A percentile compares a stretch with the other conserved stretches of the same genome.
These are phyloP conservation scores for Metarhizium robertsii DNA, from an alignment of 2,329 filamentous ascomycete species.

Conservation along the genomic window DNA sequence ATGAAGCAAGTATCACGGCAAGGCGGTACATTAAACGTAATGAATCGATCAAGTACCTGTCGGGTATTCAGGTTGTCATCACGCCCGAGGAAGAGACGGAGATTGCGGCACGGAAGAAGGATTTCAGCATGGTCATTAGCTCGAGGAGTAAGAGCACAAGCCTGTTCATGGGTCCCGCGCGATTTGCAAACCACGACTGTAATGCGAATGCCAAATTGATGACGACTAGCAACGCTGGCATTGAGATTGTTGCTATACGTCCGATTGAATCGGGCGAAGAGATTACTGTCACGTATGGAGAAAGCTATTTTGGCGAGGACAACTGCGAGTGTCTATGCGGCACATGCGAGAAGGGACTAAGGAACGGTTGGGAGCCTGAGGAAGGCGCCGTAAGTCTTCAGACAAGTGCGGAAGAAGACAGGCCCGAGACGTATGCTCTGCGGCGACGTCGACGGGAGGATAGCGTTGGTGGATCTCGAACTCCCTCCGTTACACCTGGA, in stretches of 20 bases:
- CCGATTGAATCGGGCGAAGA: constrained; percentile 84
- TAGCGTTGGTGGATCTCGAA: constrained; percentile 41
- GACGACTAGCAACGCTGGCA: constrained; percentile 75
- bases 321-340: constrained; percentile 92
- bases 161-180: constrained; percentile 86
- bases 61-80: constrained; percentile 85
- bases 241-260: constrained; percentile 78
- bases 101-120: constrained; percentile 72
- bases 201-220: constrained; percentile 81
- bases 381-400: constrained; percentile 36
- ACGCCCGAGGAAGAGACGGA: constrained; percentile 83
- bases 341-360: constrained; percentile 66
- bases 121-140: constrained; percentile 95
- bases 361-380: constrained; percentile 72
- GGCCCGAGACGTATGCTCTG: constrained; percentile 44
- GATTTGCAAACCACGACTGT: constrained; percentile 97
- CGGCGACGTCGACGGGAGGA: constrained; percentile 43
- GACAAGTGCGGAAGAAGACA: constrained; percentile 44
- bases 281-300: constrained; percentile 92
- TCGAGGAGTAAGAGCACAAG: constrained; percentile 85
- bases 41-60: constrained; percentile 82
- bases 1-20: constrained; percentile 82
- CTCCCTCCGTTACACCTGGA: constrained; percentile 47
- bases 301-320: constrained; percentile 89
- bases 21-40: constrained; percentile 70